These are phyloP conservation scores for Fraxinus nigra DNA, from an alignment of 305 asterid genomes.

Conservation along the genomic window DNA sequence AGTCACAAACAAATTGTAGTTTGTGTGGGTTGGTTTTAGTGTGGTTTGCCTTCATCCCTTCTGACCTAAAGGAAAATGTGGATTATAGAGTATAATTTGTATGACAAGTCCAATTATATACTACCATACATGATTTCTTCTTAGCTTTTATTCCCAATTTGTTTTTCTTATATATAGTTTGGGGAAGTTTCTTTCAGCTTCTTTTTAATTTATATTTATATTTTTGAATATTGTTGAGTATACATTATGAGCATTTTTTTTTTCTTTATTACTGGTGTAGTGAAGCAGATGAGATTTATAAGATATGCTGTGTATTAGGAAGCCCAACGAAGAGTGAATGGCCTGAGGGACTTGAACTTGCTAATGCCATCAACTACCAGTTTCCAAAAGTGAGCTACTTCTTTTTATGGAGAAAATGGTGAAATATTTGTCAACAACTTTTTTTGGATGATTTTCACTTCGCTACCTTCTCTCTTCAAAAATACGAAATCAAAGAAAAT, in stretches of 20 bases:
- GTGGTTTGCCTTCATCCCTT: not conserved
- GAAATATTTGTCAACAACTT: not conserved
- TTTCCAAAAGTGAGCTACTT: constrained; percentile 47
- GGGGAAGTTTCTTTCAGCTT: not conserved
- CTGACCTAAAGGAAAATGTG: not conserved
- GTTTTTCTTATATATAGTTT: not conserved
- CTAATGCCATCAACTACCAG: constrained; percentile 60
- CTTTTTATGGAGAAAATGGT: not conserved
- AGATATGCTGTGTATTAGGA: constrained; percentile 55
- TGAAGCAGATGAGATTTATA: constrained; percentile 63
- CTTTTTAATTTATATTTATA: not conserved
- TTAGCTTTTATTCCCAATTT: not conserved
- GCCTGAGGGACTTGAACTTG: constrained; percentile 72
- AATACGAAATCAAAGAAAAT: not conserved
- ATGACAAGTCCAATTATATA: not conserved
- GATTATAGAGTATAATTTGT: not conserved
- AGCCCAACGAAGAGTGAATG: constrained; percentile 55
- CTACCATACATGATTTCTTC: not conserved
- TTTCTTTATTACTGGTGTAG: constrained; percentile 27
- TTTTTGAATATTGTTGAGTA: not conserved
- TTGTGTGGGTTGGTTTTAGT: not conserved
- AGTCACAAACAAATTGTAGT: not conserved
- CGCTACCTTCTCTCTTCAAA: not conserved
- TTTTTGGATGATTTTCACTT: not conserved
- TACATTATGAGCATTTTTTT: constrained; percentile 15